These are phyloP conservation scores for Phoenix dactylifera DNA, from an alignment of 176 grass and related monocot species.

Conservation along the genomic window DNA sequence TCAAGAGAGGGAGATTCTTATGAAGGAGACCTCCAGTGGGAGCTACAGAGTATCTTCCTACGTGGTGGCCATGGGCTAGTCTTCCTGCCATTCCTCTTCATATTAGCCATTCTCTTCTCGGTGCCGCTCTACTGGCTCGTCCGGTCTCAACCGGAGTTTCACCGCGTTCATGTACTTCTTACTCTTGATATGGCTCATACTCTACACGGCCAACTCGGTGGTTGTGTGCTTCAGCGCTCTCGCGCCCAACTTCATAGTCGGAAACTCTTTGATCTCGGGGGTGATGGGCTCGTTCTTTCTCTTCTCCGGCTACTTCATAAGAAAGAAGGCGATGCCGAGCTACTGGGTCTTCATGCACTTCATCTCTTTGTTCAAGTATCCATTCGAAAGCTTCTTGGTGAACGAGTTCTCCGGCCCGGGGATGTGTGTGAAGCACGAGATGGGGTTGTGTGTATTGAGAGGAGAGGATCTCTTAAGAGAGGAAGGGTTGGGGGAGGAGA, in stretches of 20 bases:
- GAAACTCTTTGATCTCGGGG: conserved; percentile 51
- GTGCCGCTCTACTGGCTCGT: conserved; percentile 60
- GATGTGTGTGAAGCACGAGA: conserved; percentile 34
- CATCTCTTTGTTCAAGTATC: conserved; percentile 74
- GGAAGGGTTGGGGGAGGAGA: conserved; percentile 47
- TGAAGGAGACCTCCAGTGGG: conserved; percentile 63
- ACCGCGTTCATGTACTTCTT: conserved; percentile 53
- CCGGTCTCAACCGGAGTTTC: conserved; percentile 33
- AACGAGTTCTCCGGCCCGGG: conserved; percentile 53
- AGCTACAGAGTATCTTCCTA: conserved; percentile 61
- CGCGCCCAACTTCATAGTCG: conserved; percentile 63
- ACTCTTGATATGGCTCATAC: conserved; percentile 57
- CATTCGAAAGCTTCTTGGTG: conserved; percentile 64
- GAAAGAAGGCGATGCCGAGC: conserved; percentile 47
- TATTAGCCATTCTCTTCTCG: conserved; percentile 48
- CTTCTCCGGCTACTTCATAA: conserved; percentile 87
- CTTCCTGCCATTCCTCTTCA: conserved; percentile 62
- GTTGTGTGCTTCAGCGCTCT: conserved; percentile 65
- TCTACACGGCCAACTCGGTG: conserved; percentile 77
- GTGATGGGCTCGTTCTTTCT: conserved; percentile 75
- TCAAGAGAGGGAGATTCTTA: conserved; percentile 58
- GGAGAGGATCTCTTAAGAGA: conserved; percentile 54
- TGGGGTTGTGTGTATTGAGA: conserved; percentile 43
- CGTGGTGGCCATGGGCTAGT: conserved; percentile 43
- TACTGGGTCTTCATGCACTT: conserved; percentile 88